Conservation (phyloP, 169 alveolate species). For the Plasmodium gaboni region DNA sequence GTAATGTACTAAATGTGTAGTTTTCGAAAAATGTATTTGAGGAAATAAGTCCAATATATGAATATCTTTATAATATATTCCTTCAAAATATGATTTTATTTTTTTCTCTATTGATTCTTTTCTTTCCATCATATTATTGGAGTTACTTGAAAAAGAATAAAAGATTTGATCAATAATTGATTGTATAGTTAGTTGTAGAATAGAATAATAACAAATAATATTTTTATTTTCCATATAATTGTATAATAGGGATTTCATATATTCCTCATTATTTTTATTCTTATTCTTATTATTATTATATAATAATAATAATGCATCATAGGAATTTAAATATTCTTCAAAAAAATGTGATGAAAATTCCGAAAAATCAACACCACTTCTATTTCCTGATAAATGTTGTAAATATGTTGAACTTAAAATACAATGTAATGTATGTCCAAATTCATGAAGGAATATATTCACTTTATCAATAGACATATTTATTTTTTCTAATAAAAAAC, state of each 20-base stretch:
- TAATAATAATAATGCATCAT: constrained; percentile 31
- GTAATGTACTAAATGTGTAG: constrained; percentile 84
- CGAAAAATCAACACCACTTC: constrained; percentile 87
- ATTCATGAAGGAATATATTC: constrained; percentile 82
- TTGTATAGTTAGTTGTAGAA: constrained; percentile 58
- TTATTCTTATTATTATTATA: not conserved
- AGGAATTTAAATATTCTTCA: constrained; percentile 77
- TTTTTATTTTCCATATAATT: constrained; percentile 44
- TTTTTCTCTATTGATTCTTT: constrained; percentile 47
- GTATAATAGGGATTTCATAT: not conserved
- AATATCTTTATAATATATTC: constrained; percentile 53
- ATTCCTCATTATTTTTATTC: not conserved
- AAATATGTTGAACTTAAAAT: constrained; percentile 82
- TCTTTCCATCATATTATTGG: constrained; percentile 31
- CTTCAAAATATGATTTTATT: constrained; percentile 57
- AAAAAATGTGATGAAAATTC: constrained; percentile 87
- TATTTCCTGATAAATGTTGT: constrained; percentile 87
- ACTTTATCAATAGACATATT: constrained; percentile 76
- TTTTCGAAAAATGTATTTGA: constrained; percentile 79
- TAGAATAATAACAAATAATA: constrained; percentile 56
- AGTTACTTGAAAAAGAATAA: constrained; percentile 37
- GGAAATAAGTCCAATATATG: constrained; percentile 72
- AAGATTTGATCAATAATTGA: constrained; percentile 75
- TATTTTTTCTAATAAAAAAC: constrained; percentile 22
- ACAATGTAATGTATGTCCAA: constrained; percentile 87